Evolutionary conservation across 1,284 basidiomycete genomes (phyloP).

Genomic region (Puccinia hordei): DNA sequence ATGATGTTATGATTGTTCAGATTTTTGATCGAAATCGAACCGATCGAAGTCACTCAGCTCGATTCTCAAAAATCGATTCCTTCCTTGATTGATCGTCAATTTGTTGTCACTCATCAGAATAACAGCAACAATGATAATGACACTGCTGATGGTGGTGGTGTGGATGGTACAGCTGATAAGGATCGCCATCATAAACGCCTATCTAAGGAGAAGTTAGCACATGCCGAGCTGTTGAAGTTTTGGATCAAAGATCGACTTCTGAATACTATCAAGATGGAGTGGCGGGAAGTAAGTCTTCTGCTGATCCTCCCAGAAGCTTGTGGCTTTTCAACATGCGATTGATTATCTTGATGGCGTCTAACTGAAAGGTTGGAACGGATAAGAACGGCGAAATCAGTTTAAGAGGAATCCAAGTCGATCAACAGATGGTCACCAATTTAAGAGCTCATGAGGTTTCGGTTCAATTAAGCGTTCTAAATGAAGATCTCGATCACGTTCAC

Average conservation of each 20-base stretch:
- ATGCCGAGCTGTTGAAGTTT: slow-evolving; percentile 6
- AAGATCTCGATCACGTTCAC: background rate
- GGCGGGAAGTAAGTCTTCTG: slow-evolving; percentile 8
- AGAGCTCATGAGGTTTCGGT: slow-evolving; percentile 17
- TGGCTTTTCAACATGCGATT: background rate
- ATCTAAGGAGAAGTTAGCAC: background rate
- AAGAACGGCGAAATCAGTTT: slow-evolving; percentile 8
- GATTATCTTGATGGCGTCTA: background rate
- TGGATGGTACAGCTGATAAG: background rate
- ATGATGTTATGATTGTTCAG: background rate
- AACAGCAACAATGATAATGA: background rate
- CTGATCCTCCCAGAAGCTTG: background rate
- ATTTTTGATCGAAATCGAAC: slow-evolving; percentile 34
- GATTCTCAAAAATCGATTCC: slow-evolving; percentile 31
- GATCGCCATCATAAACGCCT: background rate
- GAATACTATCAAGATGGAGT: slow-evolving; percentile 17
- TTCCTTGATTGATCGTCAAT: slow-evolving; percentile 39
- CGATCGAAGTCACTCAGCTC: slow-evolving; percentile 21
- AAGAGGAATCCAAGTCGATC: slow-evolving; percentile 7
- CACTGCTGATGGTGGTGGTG: background rate
- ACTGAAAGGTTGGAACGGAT: background rate
- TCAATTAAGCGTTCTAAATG: background rate
- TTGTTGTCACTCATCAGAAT: slow-evolving; percentile 2
- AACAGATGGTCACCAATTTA: slow-evolving; percentile 12
- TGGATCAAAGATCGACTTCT: slow-evolving; percentile 26